phyloP scores from a whole-genome alignment of 352 stramenopile species.

The Pythium myriotylum region DNA sequence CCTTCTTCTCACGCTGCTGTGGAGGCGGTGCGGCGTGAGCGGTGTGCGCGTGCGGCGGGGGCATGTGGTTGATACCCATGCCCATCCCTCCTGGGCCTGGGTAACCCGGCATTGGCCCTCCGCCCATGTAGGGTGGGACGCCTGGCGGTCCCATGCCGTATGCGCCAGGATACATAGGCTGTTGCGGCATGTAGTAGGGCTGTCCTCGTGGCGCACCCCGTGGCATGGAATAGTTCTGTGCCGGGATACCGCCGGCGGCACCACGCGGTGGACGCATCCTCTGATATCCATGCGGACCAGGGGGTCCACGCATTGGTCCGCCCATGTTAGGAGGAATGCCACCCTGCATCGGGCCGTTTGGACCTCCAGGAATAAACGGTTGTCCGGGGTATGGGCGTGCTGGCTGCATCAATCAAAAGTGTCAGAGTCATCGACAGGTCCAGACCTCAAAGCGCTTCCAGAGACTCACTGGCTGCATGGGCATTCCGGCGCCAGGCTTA shows the following conservation, averaged over 20 bases:
- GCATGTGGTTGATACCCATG: slow-evolving; percentile 29
- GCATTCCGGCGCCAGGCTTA: slow-evolving; percentile 22
- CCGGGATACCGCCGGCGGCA: slow-evolving; percentile 7
- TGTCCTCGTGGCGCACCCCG: slow-evolving; percentile 26
- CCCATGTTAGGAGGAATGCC: slow-evolving; percentile 23
- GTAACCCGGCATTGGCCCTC: slow-evolving; percentile 18
- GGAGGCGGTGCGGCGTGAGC: slow-evolving; percentile 17
- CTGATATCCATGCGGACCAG: slow-evolving; percentile 22
- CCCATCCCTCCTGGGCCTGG: slow-evolving; percentile 24
- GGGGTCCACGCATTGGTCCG: slow-evolving; percentile 25
- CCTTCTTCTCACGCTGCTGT: slow-evolving; percentile 40
- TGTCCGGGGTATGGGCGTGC: slow-evolving; percentile 27
- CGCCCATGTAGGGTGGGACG: slow-evolving; percentile 28
- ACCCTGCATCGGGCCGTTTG: slow-evolving; percentile 23
- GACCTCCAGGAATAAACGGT: slow-evolving; percentile 22
- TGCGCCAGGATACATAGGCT: slow-evolving; percentile 25
- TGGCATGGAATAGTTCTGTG: slow-evolving; percentile 20
- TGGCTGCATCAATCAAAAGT: slow-evolving; percentile 17
- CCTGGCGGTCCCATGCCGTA: slow-evolving; percentile 22
- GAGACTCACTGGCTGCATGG: slow-evolving; percentile 23
- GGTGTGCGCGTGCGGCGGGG: slow-evolving; percentile 19
- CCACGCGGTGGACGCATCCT: slow-evolving; percentile 25
- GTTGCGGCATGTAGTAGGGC: slow-evolving; percentile 27
- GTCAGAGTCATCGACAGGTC: background rate
- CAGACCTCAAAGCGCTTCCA: background rate